A percentile compares a stretch with the other conserved stretches of the same genome.
Evolutionary conservation across 2,329 filamentous ascomycete genomes (phyloP).

Genomic region (Arthrocladium fulminans): DNA sequence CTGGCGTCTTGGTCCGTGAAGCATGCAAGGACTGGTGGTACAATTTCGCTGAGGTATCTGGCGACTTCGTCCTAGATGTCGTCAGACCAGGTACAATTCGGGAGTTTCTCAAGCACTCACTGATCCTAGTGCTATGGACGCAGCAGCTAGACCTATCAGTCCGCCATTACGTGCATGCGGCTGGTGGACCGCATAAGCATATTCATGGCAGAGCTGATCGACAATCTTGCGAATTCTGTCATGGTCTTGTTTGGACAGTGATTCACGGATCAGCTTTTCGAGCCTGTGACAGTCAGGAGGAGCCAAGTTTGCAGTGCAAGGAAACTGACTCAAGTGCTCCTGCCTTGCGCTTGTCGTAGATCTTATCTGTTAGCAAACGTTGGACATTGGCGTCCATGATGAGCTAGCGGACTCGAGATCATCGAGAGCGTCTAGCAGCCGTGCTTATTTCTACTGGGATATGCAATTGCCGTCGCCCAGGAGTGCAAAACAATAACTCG

Average conservation of each 20-base stretch:
- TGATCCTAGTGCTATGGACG: slow-evolving; percentile 85
- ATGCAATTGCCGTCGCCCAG: background rate
- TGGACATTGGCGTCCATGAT: slow-evolving; percentile 82
- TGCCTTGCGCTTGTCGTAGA: slow-evolving; percentile 96
- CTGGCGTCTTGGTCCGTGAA: slow-evolving; percentile 97
- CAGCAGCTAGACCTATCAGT: slow-evolving; percentile 87
- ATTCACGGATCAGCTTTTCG: slow-evolving; percentile 80
- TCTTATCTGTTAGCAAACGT: slow-evolving; percentile 89
- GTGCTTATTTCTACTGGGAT: background rate
- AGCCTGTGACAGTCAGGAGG: slow-evolving; percentile 49
- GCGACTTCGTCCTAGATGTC: slow-evolving; percentile 65
- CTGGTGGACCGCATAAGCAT: slow-evolving; percentile 93
- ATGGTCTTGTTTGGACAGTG: slow-evolving; percentile 66
- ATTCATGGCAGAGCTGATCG: slow-evolving; percentile 93
- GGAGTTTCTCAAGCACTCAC: slow-evolving; percentile 47
- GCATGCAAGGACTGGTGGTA: slow-evolving; percentile 91
- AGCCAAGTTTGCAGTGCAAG: background rate
- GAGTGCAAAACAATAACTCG: background rate
- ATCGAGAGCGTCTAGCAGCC: background rate
- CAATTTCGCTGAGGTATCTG: slow-evolving; percentile 83
- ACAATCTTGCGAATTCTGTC: slow-evolving; percentile 77
- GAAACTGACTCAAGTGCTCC: slow-evolving; percentile 76
- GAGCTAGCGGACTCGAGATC: slow-evolving; percentile 1
- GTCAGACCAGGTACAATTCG: slow-evolving; percentile 4
- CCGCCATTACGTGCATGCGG: slow-evolving; percentile 94